Evolutionary conservation across 495 filamentous ascomycete genomes (phyloP).

Genomic region (Chaetomium tenue): DNA sequence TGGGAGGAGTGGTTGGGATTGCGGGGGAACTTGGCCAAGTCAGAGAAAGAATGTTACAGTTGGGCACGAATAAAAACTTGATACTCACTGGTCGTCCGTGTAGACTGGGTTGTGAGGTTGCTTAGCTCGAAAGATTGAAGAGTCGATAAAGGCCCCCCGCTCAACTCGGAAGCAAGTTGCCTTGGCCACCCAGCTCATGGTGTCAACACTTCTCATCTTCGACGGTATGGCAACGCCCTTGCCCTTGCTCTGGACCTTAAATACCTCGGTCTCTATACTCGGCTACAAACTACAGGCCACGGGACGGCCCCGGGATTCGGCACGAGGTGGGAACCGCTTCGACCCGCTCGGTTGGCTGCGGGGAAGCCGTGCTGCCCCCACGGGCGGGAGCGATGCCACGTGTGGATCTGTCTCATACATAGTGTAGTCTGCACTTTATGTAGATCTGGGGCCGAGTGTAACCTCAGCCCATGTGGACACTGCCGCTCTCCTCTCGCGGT

Average conservation of each 20-base stretch:
- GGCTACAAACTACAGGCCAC: background rate
- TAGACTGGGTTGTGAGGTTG: background rate
- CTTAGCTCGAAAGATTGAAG: no score
- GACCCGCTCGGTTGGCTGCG: background rate
- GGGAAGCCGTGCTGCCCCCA: conserved; percentile 4
- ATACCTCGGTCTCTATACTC: no score
- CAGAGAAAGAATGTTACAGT: background rate
- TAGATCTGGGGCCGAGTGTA: conserved; percentile 2
- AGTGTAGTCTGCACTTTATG: no score
- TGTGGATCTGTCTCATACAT: no score
- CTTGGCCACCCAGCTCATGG: no score
- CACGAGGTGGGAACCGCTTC: background rate
- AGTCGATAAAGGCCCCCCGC: no score
- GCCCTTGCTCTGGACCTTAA: no score
- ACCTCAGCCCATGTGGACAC: background rate
- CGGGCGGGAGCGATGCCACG: background rate
- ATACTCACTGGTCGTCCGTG: background rate
- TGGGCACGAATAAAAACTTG: background rate
- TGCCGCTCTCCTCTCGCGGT: background rate
- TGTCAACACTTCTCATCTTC: no score
- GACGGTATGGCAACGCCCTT: no score
- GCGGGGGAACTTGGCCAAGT: background rate
- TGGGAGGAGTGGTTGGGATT: background rate
- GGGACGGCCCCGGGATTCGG: background rate
- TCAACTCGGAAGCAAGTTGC: no score